Evolutionary conservation across 2,329 filamentous ascomycete genomes (phyloP).

Genomic region (Ceratocystis colombiana): DNA sequence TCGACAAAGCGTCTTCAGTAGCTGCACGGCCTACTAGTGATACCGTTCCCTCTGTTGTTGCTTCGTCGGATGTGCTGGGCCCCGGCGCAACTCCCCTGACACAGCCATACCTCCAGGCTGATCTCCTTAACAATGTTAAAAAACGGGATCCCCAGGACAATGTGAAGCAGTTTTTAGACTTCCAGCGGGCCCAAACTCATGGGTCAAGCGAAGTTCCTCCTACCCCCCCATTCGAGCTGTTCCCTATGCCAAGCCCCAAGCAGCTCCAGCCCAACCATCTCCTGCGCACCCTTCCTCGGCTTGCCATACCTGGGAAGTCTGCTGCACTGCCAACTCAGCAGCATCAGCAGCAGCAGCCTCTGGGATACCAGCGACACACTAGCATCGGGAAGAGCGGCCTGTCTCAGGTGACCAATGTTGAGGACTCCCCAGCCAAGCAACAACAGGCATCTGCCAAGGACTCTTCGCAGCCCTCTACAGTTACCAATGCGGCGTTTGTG

Average conservation of each 20-base stretch:
- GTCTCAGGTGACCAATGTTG: constrained; percentile 22
- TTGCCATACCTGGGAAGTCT: constrained; percentile 45
- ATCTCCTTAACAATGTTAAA: constrained; percentile 58
- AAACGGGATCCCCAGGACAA: constrained; percentile 80
- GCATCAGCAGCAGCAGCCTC: constrained; percentile 27
- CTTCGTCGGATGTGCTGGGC: constrained; percentile 82
- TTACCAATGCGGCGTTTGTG: constrained; percentile 33
- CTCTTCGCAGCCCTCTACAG: constrained; percentile 35
- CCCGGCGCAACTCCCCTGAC: constrained; percentile 54
- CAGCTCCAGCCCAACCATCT: constrained; percentile 38
- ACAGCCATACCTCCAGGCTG: constrained; percentile 57
- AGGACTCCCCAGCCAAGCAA: constrained; percentile 17
- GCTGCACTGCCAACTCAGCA: constrained; percentile 27
- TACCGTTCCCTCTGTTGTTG: constrained; percentile 69
- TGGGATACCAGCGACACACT: constrained; percentile 25
- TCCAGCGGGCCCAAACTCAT: constrained; percentile 54
- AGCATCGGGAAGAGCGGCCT: constrained; percentile 18
- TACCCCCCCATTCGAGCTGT: constrained; percentile 59
- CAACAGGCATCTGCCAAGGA: constrained; percentile 23
- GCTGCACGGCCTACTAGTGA: constrained; percentile 43
- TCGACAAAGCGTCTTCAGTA: not conserved
- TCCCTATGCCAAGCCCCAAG: constrained; percentile 35
- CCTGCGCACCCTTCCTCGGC: constrained; percentile 51
- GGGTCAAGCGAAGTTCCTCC: constrained; percentile 50
- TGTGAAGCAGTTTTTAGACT: constrained; percentile 79